Base-by-base conservation (phyloP, 2,329 filamentous ascomycete genomes). In the Dryadomyces quercus-mongolicae region DNA sequence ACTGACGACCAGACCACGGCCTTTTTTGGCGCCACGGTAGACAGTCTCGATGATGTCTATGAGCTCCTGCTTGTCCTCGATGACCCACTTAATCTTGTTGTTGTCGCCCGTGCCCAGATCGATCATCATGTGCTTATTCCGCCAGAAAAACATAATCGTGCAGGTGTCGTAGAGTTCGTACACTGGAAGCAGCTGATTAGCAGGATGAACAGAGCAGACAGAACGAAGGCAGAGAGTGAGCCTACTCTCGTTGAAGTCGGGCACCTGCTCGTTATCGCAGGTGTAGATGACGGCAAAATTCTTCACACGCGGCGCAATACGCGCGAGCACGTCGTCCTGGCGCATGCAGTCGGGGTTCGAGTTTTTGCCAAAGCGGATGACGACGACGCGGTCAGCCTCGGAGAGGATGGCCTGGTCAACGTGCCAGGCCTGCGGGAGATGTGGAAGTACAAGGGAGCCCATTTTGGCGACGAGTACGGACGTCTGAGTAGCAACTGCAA, bases 31-130 rank as follows among this genome's bases (percentile, higher is more conserved):
- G n/a, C 93, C 93, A 56, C 91, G 84, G 68, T 97, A 98, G 58
- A 98, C 91, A 5, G 91, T 96, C 76, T 98, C 93, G 65, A 97
- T 84, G 61, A 98, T 98, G 71, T 98, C 93, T 64, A 98, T 95
- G 64, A 98, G 76, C 73, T 98, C 93, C 69, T 97, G 92, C 73
- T 98, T 97, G 66, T 98, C 92, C 71, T 97, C 91, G 53, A 95
- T 75, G 8, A 60, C 58, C 56, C 58, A 61, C 15, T 61, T 60
- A 51, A 61, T 58, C 52, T 61, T 61, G 70, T 98, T 98, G 71
- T 98, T 98, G 73, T 98, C 95, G 60, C 93, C 93, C 1, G 93
- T 98, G 49, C 92, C 92, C 62, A 96, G 90, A 80, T 97, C 92
- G 68, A 87, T 89, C 87, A 94, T 95, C 82, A 97, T 97, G 71